Base-by-base conservation (phyloP, 768 basidiomycete species). In the Suillus brevipes region DNA sequence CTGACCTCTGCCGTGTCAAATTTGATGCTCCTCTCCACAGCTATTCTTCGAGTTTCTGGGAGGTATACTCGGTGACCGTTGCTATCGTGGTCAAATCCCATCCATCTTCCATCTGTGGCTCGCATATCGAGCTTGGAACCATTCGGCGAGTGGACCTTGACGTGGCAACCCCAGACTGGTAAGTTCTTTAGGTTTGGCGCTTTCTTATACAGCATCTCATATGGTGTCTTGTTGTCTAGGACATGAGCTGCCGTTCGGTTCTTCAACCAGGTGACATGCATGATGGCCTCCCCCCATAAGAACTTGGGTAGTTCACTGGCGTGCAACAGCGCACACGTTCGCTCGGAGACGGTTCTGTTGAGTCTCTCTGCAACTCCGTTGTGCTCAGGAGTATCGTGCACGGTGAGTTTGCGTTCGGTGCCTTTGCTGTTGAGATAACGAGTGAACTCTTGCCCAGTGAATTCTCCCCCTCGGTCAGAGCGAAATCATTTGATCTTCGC, bases 381-480 rank as follows among this genome's bases (percentile, higher is more conserved):
- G 49, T 83, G 74, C 57, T 80, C 70, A 0, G 78, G 82, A 0
- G 79, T 81, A 64, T 85, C 74, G 25, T 81, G 79, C 0, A 78
- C 71, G 1, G 80, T 83, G 2, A 78, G 69, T 55, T 79, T 73
- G 13, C 75, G 75, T 4, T 64, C 36, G 0, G 79, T 85, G 0
- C 85, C 85, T 8, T 76, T 70, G 0, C 61, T 56, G 1, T 75
- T 68, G 0, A 82, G 71, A 55, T 79, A 71, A 0, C 60, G 2
- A 6, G 65, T 67, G 36, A 85, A 78, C 8, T 75, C 74, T 0
- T 76, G 69, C 9, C 74, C 75, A n/a, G 77, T 64, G 60, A 81
- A 84, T 64, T 85, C 79, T 2, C 82, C 80, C 2, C 84, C 82
- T 12, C 72, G 69, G 70, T 86, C 82, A 0, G 77, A 78, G 56